These are phyloP conservation scores for Didymellaceae sp. DNA, from an alignment of 2,329 filamentous ascomycete genomes.

Conservation along the genomic window DNA sequence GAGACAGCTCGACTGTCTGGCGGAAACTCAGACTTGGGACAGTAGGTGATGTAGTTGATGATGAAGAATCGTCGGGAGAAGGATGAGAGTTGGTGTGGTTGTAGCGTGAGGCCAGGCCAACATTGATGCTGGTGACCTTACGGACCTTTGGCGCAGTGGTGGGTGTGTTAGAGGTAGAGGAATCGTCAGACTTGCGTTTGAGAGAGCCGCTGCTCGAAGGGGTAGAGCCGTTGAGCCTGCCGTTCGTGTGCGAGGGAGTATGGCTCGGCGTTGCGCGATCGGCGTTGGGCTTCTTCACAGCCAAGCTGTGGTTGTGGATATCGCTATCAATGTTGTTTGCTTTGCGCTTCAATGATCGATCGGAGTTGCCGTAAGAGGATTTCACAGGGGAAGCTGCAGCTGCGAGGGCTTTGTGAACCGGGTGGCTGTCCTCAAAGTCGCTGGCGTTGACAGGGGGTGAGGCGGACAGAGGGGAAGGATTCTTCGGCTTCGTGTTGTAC, in stretches of 20 bases:
- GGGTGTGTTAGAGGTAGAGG: slow-evolving; percentile 40
- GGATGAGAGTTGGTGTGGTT: slow-evolving; percentile 40
- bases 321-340: slow-evolving; percentile 48
- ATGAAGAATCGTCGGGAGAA: slow-evolving; percentile 45
- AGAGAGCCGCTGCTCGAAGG: slow-evolving; percentile 41
- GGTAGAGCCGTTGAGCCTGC: slow-evolving; percentile 37
- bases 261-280: slow-evolving; percentile 38
- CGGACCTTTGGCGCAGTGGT: slow-evolving; percentile 37
- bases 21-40: slow-evolving; percentile 49
- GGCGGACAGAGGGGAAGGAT: slow-evolving; percentile 67
- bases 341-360: slow-evolving; percentile 50
- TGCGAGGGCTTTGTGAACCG: slow-evolving; percentile 47
- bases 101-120: slow-evolving; percentile 45
- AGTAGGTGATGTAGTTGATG: slow-evolving; percentile 43
- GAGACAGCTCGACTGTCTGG: slow-evolving; percentile 55
- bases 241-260: slow-evolving; percentile 40
- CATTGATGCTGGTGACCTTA: slow-evolving; percentile 45
- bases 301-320: slow-evolving; percentile 45
- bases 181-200: slow-evolving; percentile 56
- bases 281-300: slow-evolving; percentile 42
- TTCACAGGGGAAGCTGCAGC: slow-evolving; percentile 46
- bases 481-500: slow-evolving; percentile 61
- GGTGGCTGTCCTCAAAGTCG: slow-evolving; percentile 58
- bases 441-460: slow-evolving; percentile 68
- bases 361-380: slow-evolving; percentile 38